Evolutionary conservation across 1,284 basidiomycete genomes (phyloP), one percentile per base, ranked within the genome.

Genomic region (Bjerkandera adusta): DNA sequence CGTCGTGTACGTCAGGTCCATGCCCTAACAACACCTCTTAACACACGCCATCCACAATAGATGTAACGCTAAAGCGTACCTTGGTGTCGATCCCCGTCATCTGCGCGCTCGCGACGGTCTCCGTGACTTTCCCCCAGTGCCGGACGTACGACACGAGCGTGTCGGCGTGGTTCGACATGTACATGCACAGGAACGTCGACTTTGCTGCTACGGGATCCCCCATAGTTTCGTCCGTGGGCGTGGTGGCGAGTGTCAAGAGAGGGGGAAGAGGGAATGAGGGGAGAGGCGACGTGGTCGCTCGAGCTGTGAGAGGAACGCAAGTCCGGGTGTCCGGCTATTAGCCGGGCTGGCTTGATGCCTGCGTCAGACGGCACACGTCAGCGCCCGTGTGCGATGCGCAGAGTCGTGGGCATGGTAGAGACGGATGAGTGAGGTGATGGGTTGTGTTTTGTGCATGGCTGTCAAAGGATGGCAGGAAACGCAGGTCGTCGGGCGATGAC

Each of bases 131-230:
- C 8, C 85, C 88, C 61, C 74, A 86, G 72, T 84, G 78, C 54
- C 81, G 85, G 33, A 83, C 85, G 56, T 87, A 89, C 6, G 83
- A 84, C 29, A 89, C 84, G 51, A 90, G 70, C 1, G 87, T 89
- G 60, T 90, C 87, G 1, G 85, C 84, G 59, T 90, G 87, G 50
- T 71, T 80, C 27, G 77, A 83, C 88, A 91, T 91, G 69, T 91
- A 91, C 78, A 81, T 85, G 64, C 79, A 79, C 32, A 91, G 72
- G 59, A 89, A 91, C 1, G 69, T 70, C 22, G 86, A 88, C 56
- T 85, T 87, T 18, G 79, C 79, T 20, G 83, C 83, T 2, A 90
- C 85, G 7, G 85, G 76, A 60, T 90, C 83, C 21, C 73, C 54
- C 70, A 74, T 73, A 36, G 39, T 47, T 10, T 30, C 10, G n/a